phyloP scores from a whole-genome alignment of 306 rosid genomes.

The Quercus glauca region DNA sequence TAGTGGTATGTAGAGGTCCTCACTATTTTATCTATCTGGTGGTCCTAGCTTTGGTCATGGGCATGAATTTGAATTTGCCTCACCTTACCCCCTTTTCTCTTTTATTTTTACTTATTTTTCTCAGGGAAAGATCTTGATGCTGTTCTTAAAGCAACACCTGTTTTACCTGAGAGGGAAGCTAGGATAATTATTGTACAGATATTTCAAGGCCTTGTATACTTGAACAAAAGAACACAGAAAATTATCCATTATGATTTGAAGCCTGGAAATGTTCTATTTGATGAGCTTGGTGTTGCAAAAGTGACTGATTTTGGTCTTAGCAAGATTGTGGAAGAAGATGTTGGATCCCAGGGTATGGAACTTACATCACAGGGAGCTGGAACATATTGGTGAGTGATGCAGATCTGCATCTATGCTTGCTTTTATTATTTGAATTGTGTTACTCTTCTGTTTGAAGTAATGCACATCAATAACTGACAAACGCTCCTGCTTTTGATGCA shows the following conservation, averaged over 20 bases:
- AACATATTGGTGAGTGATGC: constrained; percentile 82
- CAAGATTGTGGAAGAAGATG: constrained; percentile 95
- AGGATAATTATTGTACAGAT: constrained; percentile 84
- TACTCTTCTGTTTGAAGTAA: neutral
- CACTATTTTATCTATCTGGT: constrained; percentile 16
- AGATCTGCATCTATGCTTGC: constrained; percentile 20
- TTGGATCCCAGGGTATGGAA: constrained; percentile 99
- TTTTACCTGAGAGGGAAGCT: constrained; percentile 94
- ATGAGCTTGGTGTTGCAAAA: constrained; percentile 93
- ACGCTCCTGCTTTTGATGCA: neutral
- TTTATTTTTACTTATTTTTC: constrained; percentile 4
- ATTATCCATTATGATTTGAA: constrained; percentile 97
- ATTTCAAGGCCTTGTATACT: constrained; percentile 90
- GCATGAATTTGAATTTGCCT: neutral
- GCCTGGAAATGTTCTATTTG: constrained; percentile 98
- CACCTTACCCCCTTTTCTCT: neutral
- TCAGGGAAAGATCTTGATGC: constrained; percentile 99
- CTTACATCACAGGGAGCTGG: constrained; percentile 99
- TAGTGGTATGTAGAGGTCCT: constrained; percentile 56
- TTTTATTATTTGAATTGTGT: constrained; percentile 4
- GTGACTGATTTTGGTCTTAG: constrained; percentile 99
- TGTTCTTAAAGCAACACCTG: constrained; percentile 85
- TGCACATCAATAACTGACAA: neutral
- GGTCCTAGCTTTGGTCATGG: neutral
- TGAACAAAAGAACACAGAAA: constrained; percentile 88